Base-by-base conservation (phyloP, 2,329 filamentous ascomycete species). In the Sclerotiophoma versabilis region DNA sequence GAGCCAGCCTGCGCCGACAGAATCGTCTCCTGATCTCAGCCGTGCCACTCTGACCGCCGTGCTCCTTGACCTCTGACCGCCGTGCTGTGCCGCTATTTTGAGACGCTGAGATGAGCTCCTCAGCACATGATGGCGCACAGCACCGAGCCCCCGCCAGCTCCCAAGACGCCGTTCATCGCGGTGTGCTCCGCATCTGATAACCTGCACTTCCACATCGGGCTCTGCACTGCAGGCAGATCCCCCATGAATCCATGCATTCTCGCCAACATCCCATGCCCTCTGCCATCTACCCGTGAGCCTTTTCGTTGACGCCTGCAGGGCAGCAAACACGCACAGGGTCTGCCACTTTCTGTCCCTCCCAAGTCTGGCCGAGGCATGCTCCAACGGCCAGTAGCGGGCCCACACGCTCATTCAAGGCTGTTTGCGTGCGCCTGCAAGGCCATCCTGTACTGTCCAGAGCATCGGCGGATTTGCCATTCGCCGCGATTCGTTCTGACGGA, bases 181-280 rank as follows among this genome's bases (percentile, higher is more conserved):
- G 34, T 30, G 26, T 49, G 34, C 41, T 49, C 52, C 52, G 52
- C 47, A 55, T 55, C 52, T 50, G 52, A 55, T 50, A 50, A 43
- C 27, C 19, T 14, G 25, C 20, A 26, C 15, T 43, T 30, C 43
- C 37, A 17, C 10, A 43, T 54, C 26, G 27, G 32, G 44, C 50
- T 32, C 27, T 36, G 11, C 14, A 25, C n/a, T 32, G 50, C 37
- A 43, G 36, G 25, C 30, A 46, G 26, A 37, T 32, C 19, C 25
- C 29, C 20, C 29, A 11, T 1, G 9, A 3, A 9, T 29, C 29
- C 14, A 34, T 17, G 30, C 37, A 29, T 11, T 30, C 14, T 17
- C 26, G 11, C 4, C 12, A 19, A 19, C 17, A 27, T 27, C 19
- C 27, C 23, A 15, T 47, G 32, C 33, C 12, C 14, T 44, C 20